These are phyloP conservation scores for Exserohilum rostratum DNA, from an alignment of 2,329 filamentous ascomycete genomes.

Conservation along the genomic window DNA sequence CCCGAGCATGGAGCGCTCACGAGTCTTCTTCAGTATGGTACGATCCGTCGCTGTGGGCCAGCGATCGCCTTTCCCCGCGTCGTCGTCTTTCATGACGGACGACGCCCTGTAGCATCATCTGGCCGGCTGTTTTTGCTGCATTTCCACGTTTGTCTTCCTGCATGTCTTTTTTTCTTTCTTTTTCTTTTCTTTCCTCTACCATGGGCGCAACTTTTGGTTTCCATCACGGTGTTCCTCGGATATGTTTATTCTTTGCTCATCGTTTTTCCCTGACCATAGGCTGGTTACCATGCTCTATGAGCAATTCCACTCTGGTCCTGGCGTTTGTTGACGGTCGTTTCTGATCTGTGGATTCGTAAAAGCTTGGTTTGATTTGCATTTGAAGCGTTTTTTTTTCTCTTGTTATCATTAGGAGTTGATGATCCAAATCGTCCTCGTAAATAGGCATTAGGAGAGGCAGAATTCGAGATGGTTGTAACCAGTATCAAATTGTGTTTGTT, in stretches of 20 bases:
- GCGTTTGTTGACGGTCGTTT: constrained; percentile 31
- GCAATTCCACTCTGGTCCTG: constrained; percentile 38
- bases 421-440: constrained; percentile 28
- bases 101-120: constrained; percentile 33
- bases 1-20: constrained; percentile 41
- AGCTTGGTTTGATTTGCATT: constrained; percentile 42
- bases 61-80: constrained; percentile 24
- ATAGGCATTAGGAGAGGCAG: constrained; percentile 26
- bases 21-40: constrained; percentile 37
- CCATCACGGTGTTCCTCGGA: constrained; percentile 26
- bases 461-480: constrained; percentile 25
- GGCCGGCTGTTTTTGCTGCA: constrained; percentile 41
- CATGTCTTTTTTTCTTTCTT: constrained; percentile 34
- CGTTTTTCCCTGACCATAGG: constrained; percentile 31
- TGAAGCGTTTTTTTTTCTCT: constrained; percentile 31
- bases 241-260: constrained; percentile 25
- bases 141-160: constrained; percentile 41
- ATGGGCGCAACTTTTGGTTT: constrained; percentile 32
- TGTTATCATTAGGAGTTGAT: constrained; percentile 25
- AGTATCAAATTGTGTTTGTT: constrained; percentile 13
- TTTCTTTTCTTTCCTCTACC: constrained; percentile 19
- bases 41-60: constrained; percentile 37
- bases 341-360: constrained; percentile 36
- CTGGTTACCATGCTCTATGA: constrained; percentile 43
- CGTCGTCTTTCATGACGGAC: constrained; percentile 18